Base-by-base conservation (phyloP, 1,284 basidiomycete species). In the Pyrrhoderma lamaoense region DNA sequence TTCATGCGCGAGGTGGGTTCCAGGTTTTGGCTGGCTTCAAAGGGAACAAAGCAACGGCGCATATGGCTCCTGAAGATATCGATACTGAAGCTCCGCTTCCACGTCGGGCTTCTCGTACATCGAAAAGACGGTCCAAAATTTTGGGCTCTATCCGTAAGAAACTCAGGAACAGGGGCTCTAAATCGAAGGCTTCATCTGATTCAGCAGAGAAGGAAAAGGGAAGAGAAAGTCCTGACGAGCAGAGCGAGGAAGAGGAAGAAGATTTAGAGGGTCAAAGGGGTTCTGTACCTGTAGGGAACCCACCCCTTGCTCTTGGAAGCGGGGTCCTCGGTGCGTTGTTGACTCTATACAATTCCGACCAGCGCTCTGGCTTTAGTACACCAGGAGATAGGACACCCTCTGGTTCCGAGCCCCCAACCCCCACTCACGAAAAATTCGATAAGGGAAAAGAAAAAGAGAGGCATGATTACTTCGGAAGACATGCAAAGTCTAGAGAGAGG, bases 311-410 rank as follows among this genome's bases (percentile, higher is more conserved):
- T n/a, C 27, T 53, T 19, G 52, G 52, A 11, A 34, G 45, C 8
- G 53, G 53, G 8, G 53, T 54, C 19, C 49, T 54, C 13, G 31
- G 44, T 34, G 53, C 53, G 19, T 37, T 54, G 13, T 39, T 54
- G 19, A 22, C 53, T 37, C 44, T 54, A 25, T 54, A 54, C 34
- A 40, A 40, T 22, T 47, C 49, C 23, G 21, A 45, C 3, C 53
- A 43, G 42, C 27, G n/a, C 40, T 25, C 34, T 49, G 47, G 31
- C 49, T 46, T 42, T 40, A 8, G 7, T 18, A 22, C 38, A 7
- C 47, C 47, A n/a, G 52, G 47, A 9, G 47, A 49, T 23, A 39
- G 47, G 36, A 46, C 50, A 2, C 50, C 47, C 35, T 40, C 22
- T 27, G 43, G 49, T 7, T 42, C 38, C 16, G 48, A 49, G 16